Conservation (phyloP, 2,329 filamentous ascomycete species). For the Sporothrix protearum region DNA sequence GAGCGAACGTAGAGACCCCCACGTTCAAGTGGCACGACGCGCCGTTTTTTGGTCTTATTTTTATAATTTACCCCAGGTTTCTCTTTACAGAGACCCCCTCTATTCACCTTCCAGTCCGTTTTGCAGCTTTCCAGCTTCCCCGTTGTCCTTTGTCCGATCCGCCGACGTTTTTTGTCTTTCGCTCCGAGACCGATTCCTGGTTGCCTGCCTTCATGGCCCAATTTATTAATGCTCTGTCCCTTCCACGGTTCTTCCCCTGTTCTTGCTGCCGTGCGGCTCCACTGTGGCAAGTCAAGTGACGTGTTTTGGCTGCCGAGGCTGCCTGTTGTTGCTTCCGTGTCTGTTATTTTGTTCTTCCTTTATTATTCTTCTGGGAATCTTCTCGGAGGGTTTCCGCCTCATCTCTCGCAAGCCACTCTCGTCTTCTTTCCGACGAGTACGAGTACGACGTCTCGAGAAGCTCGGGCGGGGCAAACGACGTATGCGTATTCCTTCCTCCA, state of each 20-base stretch:
- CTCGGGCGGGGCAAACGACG: not conserved
- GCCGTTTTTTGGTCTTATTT: not conserved
- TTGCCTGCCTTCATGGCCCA: not conserved
- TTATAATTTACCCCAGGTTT: not conserved
- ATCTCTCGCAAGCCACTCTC: not conserved
- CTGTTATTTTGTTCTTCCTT: not conserved
- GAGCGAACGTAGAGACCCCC: too few relatives aligned
- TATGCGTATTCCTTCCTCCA: not conserved
- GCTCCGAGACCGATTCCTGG: not conserved
- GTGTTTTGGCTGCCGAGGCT: not conserved
- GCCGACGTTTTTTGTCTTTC: not conserved
- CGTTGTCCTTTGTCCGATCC: not conserved
- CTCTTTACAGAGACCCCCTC: not conserved
- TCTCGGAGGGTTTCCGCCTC: not conserved
- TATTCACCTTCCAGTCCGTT: not conserved
- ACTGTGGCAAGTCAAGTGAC: conserved; percentile 11
- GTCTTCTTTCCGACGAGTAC: not conserved
- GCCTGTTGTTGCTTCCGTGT: not conserved
- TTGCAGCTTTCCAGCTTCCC: not conserved
- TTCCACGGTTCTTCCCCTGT: not conserved
- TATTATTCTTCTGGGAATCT: too few relatives aligned
- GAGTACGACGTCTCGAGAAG: not conserved
- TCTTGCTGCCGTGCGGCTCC: not conserved
- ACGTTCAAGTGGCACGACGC: not conserved
- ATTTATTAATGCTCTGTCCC: not conserved